Evolutionary conservation across 148 eudicot species (phyloP).

Genomic region (Pharnaceum exiguum): DNA sequence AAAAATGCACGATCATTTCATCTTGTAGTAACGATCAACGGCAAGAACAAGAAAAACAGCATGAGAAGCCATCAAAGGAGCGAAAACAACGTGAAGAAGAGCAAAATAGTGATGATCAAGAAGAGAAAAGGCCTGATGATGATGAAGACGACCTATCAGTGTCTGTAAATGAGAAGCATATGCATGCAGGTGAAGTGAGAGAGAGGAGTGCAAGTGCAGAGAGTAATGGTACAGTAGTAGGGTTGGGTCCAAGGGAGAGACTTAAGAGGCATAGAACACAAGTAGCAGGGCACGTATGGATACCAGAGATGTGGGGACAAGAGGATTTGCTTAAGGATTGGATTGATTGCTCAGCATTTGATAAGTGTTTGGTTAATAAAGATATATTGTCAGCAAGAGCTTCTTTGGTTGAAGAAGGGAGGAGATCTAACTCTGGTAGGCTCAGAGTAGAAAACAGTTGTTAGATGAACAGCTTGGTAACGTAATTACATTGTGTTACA

Average conservation of each 20-base stretch:
- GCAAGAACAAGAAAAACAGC: not conserved
- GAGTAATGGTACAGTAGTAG: not conserved
- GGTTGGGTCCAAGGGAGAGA: slow-evolving; percentile 60
- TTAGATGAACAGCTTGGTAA: not conserved
- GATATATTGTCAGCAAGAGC: slow-evolving; percentile 53
- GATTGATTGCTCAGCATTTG: slow-evolving; percentile 60
- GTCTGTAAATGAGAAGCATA: not conserved
- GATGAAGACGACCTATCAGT: not conserved
- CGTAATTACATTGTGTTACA: not conserved
- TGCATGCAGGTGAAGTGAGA: not conserved
- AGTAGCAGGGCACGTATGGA: slow-evolving; percentile 72
- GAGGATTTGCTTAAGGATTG: slow-evolving; percentile 66
- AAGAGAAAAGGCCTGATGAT: not conserved
- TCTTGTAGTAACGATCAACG: not conserved
- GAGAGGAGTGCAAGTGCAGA: slow-evolving; percentile 8
- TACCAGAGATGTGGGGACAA: slow-evolving; percentile 85
- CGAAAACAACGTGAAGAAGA: not conserved
- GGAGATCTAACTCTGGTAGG: slow-evolving; percentile 29
- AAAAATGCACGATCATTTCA: not conserved
- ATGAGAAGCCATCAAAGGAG: not conserved
- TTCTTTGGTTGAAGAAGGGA: slow-evolving; percentile 47
- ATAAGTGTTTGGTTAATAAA: slow-evolving; percentile 36
- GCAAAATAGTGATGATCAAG: not conserved
- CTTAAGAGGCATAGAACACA: slow-evolving; percentile 65
- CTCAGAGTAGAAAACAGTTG: slow-evolving; percentile 44